A percentile compares a stretch with the other conserved stretches of the same genome.
Evolutionary conservation across 495 filamentous ascomycete genomes (phyloP).

Genomic region (Penicillium fimorum): DNA sequence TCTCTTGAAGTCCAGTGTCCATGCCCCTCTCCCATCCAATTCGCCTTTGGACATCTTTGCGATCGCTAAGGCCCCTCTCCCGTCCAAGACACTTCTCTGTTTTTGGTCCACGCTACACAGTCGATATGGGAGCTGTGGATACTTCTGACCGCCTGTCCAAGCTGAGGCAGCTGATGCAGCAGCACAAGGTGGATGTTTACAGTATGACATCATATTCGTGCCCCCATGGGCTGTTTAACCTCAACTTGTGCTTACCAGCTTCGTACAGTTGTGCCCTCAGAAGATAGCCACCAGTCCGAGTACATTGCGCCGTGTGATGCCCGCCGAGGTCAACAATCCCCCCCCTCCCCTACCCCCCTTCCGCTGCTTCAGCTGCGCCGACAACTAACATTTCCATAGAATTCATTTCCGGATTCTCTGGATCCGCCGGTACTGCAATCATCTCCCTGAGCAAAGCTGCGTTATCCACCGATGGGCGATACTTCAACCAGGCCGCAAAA

Average conservation of each 20-base stretch:
- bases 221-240: not conserved
- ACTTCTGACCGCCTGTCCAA: conserved; percentile 73
- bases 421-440: conserved; percentile 91
- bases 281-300: conserved; percentile 97
- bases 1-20: conserved; percentile 19
- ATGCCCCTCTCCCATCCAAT: conserved; percentile 44
- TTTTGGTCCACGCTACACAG: conserved; percentile 35
- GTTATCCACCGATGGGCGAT: conserved; percentile 92
- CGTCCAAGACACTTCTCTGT: conserved; percentile 39
- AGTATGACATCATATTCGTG: conserved; percentile 56
- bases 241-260: conserved; percentile 18
- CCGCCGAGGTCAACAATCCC: conserved; percentile 63
- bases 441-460: conserved; percentile 84
- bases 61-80: conserved; percentile 33
- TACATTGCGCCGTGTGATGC: conserved; percentile 95
- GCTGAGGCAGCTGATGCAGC: conserved; percentile 84
- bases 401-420: conserved; percentile 92
- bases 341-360: conserved; percentile 6
- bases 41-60: conserved; percentile 38
- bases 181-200: conserved; percentile 87
- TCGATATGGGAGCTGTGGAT: conserved; percentile 82
- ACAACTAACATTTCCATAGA: conserved; percentile 40
- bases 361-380: not conserved
- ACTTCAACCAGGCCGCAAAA: conserved; percentile 95
- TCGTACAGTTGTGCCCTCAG: conserved; percentile 84